phyloP scores from a whole-genome alignment of 495 filamentous ascomycete genomes.

The Xylaria sp. region DNA sequence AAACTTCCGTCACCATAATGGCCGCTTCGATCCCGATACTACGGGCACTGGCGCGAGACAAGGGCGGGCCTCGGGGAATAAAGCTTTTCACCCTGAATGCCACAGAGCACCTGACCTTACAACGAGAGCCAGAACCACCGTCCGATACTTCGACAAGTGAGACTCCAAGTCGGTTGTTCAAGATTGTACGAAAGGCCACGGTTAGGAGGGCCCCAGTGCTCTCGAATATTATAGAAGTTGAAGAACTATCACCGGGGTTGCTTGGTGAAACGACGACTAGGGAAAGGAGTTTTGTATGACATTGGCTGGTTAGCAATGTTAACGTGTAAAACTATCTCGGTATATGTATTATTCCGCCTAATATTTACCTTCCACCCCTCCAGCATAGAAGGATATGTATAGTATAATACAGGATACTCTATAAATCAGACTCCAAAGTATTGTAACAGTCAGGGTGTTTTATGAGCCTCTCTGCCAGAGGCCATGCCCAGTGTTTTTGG shows the following conservation, averaged over 20 bases:
- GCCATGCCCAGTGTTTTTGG: neutral
- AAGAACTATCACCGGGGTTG: slow-evolving; percentile 6
- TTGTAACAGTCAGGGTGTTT: too few relatives aligned
- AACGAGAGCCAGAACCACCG: neutral
- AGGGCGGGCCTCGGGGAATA: neutral
- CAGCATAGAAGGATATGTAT: neutral
- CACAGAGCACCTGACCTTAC: slow-evolving; percentile 11
- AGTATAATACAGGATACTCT: neutral
- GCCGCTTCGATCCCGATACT: slow-evolving; percentile 44
- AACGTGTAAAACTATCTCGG: neutral
- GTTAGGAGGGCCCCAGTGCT: slow-evolving; percentile 7
- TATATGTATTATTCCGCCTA: neutral
- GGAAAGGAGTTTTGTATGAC: slow-evolving; percentile 23
- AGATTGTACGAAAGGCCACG: neutral
- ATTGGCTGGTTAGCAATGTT: neutral
- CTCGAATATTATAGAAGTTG: slow-evolving; percentile 16
- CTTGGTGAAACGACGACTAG: neutral
- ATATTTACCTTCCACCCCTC: neutral
- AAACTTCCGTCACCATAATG: slow-evolving; percentile 43
- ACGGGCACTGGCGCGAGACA: slow-evolving; percentile 40
- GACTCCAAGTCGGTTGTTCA: neutral
- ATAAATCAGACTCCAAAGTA: neutral
- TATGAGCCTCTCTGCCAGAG: neutral
- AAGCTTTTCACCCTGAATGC: slow-evolving; percentile 19
- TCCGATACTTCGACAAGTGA: neutral